phyloP scores from a whole-genome alignment of 2,329 filamentous ascomycete species.

The Aspergillus sp. region DNA sequence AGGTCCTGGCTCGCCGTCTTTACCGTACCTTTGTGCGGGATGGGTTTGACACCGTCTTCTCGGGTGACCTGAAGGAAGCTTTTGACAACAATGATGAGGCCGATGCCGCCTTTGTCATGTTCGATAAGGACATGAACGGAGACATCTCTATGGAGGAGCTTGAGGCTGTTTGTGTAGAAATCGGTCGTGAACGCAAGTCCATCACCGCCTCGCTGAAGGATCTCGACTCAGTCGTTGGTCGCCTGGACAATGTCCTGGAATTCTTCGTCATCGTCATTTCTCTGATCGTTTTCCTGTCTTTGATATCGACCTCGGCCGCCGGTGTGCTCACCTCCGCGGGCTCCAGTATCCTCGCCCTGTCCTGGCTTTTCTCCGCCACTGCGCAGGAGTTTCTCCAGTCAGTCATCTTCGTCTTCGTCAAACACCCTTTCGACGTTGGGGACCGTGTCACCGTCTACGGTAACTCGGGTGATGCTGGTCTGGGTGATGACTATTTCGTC shows the following conservation, averaged over 20 bases:
- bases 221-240: conserved; percentile 85
- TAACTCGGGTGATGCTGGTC: conserved; percentile 71
- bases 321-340: conserved; percentile 86
- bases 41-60: conserved; percentile 68
- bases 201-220: conserved; percentile 94
- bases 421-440: conserved; percentile 94
- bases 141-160: conserved; percentile 95
- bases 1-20: conserved; percentile 79
- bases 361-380: conserved; percentile 88
- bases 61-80: conserved; percentile 72
- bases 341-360: conserved; percentile 79
- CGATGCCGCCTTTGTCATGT: conserved; percentile 82
- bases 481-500: conserved; percentile 91
- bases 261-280: conserved; percentile 79
- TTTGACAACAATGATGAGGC: conserved; percentile 83
- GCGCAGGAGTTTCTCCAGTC: conserved; percentile 94
- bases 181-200: conserved; percentile 88
- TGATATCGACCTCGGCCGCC: conserved; percentile 86
- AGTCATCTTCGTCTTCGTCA: conserved; percentile 91
- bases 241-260: conserved; percentile 83
- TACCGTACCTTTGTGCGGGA: conserved; percentile 80
- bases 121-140: conserved; percentile 94
- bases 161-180: conserved; percentile 88
- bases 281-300: conserved; percentile 79
- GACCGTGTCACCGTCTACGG: conserved; percentile 90